phyloP scores from a whole-genome alignment of 2,329 filamentous ascomycete species.

The Neoarthrinium moseri region DNA sequence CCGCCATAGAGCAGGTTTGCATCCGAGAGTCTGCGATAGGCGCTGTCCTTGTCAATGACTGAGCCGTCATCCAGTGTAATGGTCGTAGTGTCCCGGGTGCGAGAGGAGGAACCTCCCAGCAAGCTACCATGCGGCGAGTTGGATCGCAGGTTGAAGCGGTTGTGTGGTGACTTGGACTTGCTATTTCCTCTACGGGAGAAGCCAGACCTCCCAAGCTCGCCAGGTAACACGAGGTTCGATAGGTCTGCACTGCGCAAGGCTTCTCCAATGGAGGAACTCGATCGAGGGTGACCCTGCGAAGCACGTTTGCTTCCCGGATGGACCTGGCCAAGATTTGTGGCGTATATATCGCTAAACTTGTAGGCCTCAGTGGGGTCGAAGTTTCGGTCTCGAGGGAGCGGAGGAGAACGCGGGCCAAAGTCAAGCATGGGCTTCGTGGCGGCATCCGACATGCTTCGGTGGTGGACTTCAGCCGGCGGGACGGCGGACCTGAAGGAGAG shows the following conservation, averaged over 20 bases:
- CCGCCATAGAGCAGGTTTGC: conserved; percentile 64
- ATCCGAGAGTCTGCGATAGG: conserved; percentile 71
- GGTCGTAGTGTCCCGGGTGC: conserved; percentile 31
- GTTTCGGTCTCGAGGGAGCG: conserved; percentile 17
- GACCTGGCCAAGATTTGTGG: conserved; percentile 47
- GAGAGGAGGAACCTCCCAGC: conserved; percentile 34
- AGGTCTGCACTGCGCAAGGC: conserved; percentile 53
- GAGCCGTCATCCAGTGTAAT: conserved; percentile 60
- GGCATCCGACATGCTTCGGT: conserved; percentile 57
- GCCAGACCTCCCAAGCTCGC: conserved; percentile 40
- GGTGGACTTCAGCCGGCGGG: conserved; percentile 31
- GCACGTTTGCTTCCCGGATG: conserved; percentile 42
- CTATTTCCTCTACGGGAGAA: conserved; percentile 37
- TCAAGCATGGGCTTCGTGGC: conserved; percentile 42
- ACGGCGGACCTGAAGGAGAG: conserved; percentile 32
- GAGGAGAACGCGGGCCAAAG: conserved; percentile 40
- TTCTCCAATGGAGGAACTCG: conserved; percentile 49
- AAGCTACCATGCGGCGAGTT: conserved; percentile 41
- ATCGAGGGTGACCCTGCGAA: conserved; percentile 24
- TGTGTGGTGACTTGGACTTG: conserved; percentile 55
- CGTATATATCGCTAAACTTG: conserved; percentile 60
- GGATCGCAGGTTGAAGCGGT: conserved; percentile 47
- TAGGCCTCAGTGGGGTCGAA: conserved; percentile 52
- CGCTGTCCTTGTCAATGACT: conserved; percentile 65
- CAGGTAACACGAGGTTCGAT: conserved; percentile 46